phyloP scores from a whole-genome alignment of 2,329 filamentous ascomycete genomes.

The Colletotrichum graminicola region DNA sequence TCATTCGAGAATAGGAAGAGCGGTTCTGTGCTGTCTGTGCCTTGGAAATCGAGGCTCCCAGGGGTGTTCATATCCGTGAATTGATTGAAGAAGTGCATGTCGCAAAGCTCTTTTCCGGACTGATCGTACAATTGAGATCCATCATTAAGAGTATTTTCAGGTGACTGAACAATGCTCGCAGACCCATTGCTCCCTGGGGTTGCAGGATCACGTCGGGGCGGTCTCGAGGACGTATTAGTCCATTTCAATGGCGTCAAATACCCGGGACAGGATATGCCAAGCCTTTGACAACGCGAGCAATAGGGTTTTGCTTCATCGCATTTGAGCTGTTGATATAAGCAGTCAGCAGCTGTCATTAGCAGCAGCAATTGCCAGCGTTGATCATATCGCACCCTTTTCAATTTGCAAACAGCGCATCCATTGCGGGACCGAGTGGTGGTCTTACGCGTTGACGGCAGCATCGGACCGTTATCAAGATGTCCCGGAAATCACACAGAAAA shows the following conservation, averaged over 20 bases:
- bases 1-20: background rate
- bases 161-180: background rate
- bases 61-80: slow-evolving; percentile 4
- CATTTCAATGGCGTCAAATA: slow-evolving; percentile 21
- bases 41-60: background rate
- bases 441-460: slow-evolving; percentile 13
- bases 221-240: slow-evolving; percentile 1
- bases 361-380: no score
- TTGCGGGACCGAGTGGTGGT: slow-evolving; percentile 27
- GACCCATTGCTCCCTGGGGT: background rate
- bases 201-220: background rate
- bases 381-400: slow-evolving; percentile 10
- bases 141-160: no score
- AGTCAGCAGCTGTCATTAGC: background rate
- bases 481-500: no score
- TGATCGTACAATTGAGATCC: background rate
- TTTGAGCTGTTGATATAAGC: slow-evolving; percentile 4
- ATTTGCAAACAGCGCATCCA: slow-evolving; percentile 34
- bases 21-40: background rate
- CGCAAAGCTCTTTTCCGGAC: background rate
- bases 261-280: slow-evolving; percentile 21
- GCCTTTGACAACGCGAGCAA: slow-evolving; percentile 22
- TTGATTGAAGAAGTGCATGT: slow-evolving; percentile 7
- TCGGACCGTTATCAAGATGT: background rate
- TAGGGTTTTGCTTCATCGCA: slow-evolving; percentile 24